Percentiles rank a stretch among this genome's conserved stretches.
Conservation (phyloP, 2,329 filamentous ascomycete genomes). For the Fusarium chuoi region DNA sequence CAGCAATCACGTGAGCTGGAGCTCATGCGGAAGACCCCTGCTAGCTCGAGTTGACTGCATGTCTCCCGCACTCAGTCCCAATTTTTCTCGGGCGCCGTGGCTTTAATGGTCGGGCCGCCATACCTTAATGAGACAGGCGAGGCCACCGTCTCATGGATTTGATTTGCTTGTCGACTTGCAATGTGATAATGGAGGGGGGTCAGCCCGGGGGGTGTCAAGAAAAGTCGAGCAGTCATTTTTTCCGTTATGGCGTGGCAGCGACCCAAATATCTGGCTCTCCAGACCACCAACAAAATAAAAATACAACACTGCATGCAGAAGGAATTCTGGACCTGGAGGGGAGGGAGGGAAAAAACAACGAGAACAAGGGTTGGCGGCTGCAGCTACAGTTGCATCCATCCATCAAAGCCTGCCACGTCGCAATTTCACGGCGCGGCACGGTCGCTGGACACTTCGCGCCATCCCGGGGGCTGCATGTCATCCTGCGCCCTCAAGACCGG, state of each 20-base stretch:
- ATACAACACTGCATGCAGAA: conserved; percentile 6
- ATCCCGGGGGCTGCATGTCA: conserved; percentile 47
- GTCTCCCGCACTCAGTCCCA: conserved; percentile 46
- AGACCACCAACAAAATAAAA: not conserved
- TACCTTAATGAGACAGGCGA: conserved; percentile 36
- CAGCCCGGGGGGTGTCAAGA: not conserved
- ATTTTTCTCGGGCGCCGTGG: conserved; percentile 42
- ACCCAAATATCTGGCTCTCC: conserved; percentile 15
- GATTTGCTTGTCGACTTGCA: conserved; percentile 9
- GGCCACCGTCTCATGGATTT: conserved; percentile 28
- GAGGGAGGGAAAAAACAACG: not conserved
- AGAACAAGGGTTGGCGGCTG: conserved; percentile 17
- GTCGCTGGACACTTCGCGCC: conserved; percentile 42
- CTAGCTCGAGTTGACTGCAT: conserved; percentile 48
- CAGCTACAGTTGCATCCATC: conserved; percentile 27
- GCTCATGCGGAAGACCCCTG: conserved; percentile 50
- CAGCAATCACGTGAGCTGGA: conserved; percentile 48
- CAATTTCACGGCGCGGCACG: conserved; percentile 46
- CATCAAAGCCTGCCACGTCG: conserved; percentile 44
- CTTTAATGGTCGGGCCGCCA: conserved; percentile 35
- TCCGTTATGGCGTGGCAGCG: not conserved
- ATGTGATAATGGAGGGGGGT: not conserved
- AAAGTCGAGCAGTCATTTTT: conserved; percentile 7
- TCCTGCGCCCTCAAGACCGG: conserved; percentile 34
- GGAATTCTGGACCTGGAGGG: not conserved